A percentile compares a stretch with the other conserved stretches of the same genome.
phyloP scores from a whole-genome alignment of 148 eudicot genomes.

The Arctostaphylos glauca region DNA sequence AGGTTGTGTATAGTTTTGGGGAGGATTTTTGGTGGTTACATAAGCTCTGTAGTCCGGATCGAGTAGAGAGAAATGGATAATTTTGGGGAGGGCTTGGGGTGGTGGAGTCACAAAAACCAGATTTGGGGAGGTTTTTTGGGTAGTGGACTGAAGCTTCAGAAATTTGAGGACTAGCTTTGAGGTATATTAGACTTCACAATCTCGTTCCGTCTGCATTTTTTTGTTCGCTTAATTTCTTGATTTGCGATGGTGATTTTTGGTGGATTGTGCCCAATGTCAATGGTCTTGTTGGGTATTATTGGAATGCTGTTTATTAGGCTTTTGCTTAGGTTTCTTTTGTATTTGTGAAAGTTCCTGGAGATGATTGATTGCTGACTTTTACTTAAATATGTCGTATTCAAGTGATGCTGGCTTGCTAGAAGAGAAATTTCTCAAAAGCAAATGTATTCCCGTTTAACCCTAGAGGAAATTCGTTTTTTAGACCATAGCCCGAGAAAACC shows the following conservation, averaged over 20 bases:
- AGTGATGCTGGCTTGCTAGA: neutral
- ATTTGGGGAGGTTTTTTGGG: too few species aligned
- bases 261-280: neutral
- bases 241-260: neutral
- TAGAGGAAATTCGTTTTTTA: neutral
- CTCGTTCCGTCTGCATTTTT: neutral
- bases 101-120: too few species aligned
- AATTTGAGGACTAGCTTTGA: too few species aligned
- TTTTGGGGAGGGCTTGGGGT: too few species aligned
- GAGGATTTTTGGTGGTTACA: too few species aligned
- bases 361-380: neutral
- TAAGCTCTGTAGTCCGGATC: too few species aligned
- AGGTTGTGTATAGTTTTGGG: too few species aligned
- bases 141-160: too few species aligned
- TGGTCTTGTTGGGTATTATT: slow-evolving; percentile 8
- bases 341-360: neutral
- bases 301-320: neutral
- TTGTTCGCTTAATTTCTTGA: neutral
- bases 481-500: too few species aligned
- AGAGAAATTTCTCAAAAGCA: neutral
- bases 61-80: too few species aligned
- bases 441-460: neutral
- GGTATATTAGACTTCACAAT: slow-evolving; percentile 16
- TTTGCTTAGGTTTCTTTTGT: neutral
- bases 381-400: neutral